These are phyloP conservation scores for Trifolium subterraneum DNA, from an alignment of 306 rosid genomes.

Conservation along the genomic window DNA sequence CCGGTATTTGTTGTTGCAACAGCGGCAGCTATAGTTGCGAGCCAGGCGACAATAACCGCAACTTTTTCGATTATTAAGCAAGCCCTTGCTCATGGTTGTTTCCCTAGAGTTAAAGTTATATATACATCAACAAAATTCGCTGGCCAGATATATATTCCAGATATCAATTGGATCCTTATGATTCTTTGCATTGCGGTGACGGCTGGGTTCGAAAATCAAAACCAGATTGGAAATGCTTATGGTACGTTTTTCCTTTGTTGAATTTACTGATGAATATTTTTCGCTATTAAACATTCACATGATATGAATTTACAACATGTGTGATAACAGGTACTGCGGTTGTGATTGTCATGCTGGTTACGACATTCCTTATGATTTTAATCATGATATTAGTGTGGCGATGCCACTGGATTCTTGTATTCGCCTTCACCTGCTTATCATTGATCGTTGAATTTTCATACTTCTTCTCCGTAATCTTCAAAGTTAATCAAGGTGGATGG, in stretches of 20 bases:
- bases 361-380: conserved; percentile 81
- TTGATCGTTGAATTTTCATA: conserved; percentile 83
- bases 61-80: conserved; percentile 91
- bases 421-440: conserved; percentile 69
- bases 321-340: conserved; percentile 86
- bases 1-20: conserved; percentile 92
- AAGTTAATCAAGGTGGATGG: conserved; percentile 95
- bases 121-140: conserved; percentile 81
- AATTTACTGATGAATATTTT: conserved; percentile 18
- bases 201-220: conserved; percentile 89
- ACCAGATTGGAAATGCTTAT: conserved; percentile 94
- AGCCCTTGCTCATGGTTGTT: conserved; percentile 94
- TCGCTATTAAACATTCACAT: background rate
- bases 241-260: conserved; percentile 54
- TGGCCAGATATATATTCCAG: conserved; percentile 89
- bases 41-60: conserved; percentile 95
- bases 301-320: conserved; percentile 33
- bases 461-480: conserved; percentile 84
- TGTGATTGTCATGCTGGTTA: conserved; percentile 85
- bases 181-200: conserved; percentile 91
- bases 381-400: conserved; percentile 97
- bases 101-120: conserved; percentile 94
- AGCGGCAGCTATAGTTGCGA: conserved; percentile 91
- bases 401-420: conserved; percentile 83
- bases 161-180: conserved; percentile 95